Evolutionary conservation across 345 rosid genomes (phyloP), one percentile per base, ranked within the genome.

Genomic region (Sapria himalayana): DNA sequence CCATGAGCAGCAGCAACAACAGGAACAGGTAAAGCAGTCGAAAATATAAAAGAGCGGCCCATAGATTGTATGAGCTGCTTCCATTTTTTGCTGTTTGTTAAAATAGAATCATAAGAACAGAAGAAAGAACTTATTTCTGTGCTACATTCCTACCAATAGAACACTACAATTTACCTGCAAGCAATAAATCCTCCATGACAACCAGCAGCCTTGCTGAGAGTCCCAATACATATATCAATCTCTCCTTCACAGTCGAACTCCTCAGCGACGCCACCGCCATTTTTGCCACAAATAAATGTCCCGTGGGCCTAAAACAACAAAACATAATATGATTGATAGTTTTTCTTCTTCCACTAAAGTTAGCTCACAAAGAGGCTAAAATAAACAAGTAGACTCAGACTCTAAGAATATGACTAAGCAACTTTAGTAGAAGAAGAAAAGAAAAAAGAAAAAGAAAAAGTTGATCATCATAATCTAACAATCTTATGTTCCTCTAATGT

Each of bases 161-260:
- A n/a, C 9, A 12, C 19, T 23, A 40, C 37, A 32, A 2, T 24
- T 38, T 61, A 85, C 94, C 94, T 81, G 93, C 98, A 89, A 17
- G 91, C 77, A 10, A 89, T 63, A 60, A 82, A 89, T 54, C 98
- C 98, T 19, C 98, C 98, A 48, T 74, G 93, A 76, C 94, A 78
- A 56, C 94, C 98, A 25, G 82, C 98, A 25, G 98, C 98, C 50
- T 89, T 89, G 56, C 98, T 89, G 56, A 89, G 57, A 43, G 98
- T 81, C 55, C 94, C 98, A 22, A 86, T 57, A 36, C 85, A 78
- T 60, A 81, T 44, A 61, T 86, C 98, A 49, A 86, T 66, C 46
- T 78, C 81, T 16, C 47, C 46, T 58, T 81, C 98, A 66, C 94
- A 86, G 37, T 70, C 51, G 60, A 70, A 86, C 51, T 65, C 70